A percentile compares a stretch with the other conserved stretches of the same genome.
phyloP scores from a whole-genome alignment of 441 rosid genomes.

The Gossypium davidsonii region DNA sequence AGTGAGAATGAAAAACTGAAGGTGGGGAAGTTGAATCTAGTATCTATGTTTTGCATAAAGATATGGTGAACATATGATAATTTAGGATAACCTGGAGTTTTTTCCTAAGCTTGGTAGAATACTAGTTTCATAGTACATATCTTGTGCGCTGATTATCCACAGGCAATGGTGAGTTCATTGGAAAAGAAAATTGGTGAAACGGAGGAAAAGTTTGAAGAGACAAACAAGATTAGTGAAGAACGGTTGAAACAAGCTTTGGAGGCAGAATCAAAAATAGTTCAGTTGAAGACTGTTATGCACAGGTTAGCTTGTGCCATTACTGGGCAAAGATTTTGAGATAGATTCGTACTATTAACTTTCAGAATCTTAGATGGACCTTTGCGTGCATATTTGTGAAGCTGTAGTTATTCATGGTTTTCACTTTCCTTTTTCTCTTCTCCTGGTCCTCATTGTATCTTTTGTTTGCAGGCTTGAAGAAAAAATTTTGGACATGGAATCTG shows the following conservation, averaged over 20 bases:
- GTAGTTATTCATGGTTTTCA: neutral
- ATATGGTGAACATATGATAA: neutral
- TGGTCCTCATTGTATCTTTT: slow-evolving; percentile 20
- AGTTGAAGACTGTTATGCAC: slow-evolving; percentile 81
- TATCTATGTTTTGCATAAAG: neutral
- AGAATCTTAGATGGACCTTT: neutral
- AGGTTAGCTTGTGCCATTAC: slow-evolving; percentile 40
- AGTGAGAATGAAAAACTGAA: slow-evolving; percentile 86
- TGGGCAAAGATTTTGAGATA: neutral
- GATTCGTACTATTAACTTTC: neutral
- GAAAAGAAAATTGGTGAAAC: slow-evolving; percentile 80
- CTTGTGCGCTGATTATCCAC: slow-evolving; percentile 22
- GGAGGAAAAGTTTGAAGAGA: slow-evolving; percentile 80
- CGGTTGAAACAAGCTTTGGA: slow-evolving; percentile 86
- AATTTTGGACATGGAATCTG: slow-evolving; percentile 77
- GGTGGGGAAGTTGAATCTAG: slow-evolving; percentile 38
- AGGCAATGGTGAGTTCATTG: slow-evolving; percentile 72
- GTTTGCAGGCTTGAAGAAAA: slow-evolving; percentile 84
- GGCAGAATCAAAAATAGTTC: slow-evolving; percentile 79
- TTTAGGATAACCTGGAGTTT: neutral
- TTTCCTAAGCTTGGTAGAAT: slow-evolving; percentile 13
- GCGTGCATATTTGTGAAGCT: neutral
- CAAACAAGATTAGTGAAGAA: slow-evolving; percentile 76
- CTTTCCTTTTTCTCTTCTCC: slow-evolving; percentile 4
- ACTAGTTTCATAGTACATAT: neutral